Evolutionary conservation across 345 rosid genomes (phyloP).

Genomic region (Ricinus communis): DNA sequence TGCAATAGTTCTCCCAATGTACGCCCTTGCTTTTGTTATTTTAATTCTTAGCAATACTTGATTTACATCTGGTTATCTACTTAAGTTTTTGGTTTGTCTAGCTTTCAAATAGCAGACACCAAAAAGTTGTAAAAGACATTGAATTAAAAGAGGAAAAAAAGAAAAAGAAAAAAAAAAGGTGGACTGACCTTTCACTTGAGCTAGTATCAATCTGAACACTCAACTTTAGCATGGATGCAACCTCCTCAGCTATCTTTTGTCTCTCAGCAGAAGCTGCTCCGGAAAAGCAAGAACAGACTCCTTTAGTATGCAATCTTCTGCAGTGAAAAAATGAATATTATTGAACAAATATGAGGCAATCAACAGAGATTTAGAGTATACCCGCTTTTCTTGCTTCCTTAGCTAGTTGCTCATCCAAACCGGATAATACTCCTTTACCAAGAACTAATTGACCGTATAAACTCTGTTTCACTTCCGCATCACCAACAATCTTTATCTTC

Average conservation of each 20-base stretch:
- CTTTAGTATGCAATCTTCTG: conserved; percentile 24
- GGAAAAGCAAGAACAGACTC: conserved; percentile 23
- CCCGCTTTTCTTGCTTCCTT: conserved; percentile 85
- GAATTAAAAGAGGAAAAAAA: neutral
- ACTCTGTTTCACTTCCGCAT: conserved; percentile 66
- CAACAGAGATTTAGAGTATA: conserved; percentile 21
- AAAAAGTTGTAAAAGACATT: neutral
- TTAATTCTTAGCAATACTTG: too few relatives aligned
- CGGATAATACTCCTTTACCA: conserved; percentile 56
- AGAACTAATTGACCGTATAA: conserved; percentile 77
- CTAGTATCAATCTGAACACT: conserved; percentile 76
- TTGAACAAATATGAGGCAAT: conserved; percentile 9
- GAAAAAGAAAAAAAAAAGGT: neutral
- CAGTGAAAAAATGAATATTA: conserved; percentile 15
- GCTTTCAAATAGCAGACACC: too few relatives aligned
- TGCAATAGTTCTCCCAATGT: too few relatives aligned
- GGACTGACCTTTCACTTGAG: conserved; percentile 68
- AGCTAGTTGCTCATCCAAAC: conserved; percentile 67
- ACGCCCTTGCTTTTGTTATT: too few relatives aligned
- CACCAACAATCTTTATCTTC: conserved; percentile 61
- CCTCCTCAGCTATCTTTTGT: conserved; percentile 85
- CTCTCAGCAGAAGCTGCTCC: conserved; percentile 79
- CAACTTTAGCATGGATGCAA: conserved; percentile 81
- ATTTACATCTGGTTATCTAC: too few relatives aligned
- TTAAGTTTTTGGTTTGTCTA: too few relatives aligned